A percentile compares a stretch with the other conserved stretches of the same genome.
Evolutionary conservation across 495 filamentous ascomycete genomes (phyloP).

Genomic region (Durotheca rogersii): DNA sequence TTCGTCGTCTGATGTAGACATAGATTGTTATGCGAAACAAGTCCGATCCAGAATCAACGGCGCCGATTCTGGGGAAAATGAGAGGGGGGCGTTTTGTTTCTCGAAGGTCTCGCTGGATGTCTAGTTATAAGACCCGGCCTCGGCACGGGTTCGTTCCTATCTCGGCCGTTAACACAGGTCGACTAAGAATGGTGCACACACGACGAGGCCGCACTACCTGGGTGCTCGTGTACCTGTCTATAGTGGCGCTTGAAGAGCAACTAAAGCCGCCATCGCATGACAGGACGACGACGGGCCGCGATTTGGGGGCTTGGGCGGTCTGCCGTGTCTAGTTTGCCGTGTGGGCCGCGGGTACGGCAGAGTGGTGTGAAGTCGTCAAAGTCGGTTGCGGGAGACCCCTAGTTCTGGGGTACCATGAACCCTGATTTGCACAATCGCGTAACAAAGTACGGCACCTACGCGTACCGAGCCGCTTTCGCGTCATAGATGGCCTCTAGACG

Average conservation of each 20-base stretch:
- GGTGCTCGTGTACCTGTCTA: slow-evolving; percentile 5
- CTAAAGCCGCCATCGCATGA: slow-evolving; percentile 3
- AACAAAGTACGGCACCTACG: slow-evolving; percentile 6
- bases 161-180: slow-evolving; percentile 22
- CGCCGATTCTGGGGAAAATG: slow-evolving; percentile 7
- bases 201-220: slow-evolving; percentile 23
- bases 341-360: neutral
- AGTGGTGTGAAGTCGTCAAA: neutral
- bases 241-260: neutral
- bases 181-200: slow-evolving; percentile 4
- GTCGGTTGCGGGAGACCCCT: slow-evolving; percentile 16
- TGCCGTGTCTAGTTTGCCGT: neutral
- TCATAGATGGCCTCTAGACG: neutral
- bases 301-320: neutral
- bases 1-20: neutral
- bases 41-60: slow-evolving; percentile 4
- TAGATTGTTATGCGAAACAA: slow-evolving; percentile 1
- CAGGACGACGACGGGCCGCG: neutral
- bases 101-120: slow-evolving; percentile 5
- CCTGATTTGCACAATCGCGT: slow-evolving; percentile 5
- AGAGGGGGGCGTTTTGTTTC: slow-evolving; percentile 2
- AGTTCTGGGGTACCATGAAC: slow-evolving; percentile 10
- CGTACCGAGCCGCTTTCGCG: neutral
- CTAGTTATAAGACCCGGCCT: slow-evolving; percentile 17
- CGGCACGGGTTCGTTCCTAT: slow-evolving; percentile 24